Evolutionary conservation across 2,329 filamentous ascomycete species (phyloP).

Genomic region (Proliferodiscus dingleyae): DNA sequence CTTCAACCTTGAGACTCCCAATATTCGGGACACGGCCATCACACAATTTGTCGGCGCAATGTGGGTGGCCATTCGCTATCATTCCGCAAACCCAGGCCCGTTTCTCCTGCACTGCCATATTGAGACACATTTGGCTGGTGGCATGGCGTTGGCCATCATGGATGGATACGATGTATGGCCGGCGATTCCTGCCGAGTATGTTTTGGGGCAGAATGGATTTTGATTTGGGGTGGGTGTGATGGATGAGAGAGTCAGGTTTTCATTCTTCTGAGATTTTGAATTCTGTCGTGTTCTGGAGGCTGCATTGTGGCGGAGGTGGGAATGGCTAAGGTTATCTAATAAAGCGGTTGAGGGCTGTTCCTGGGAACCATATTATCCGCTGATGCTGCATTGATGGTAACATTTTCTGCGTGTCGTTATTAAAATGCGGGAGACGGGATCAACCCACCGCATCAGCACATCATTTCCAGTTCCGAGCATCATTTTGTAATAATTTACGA

Average conservation of each 20-base stretch:
- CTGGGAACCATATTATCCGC: not conserved
- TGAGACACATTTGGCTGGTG: conserved; percentile 40
- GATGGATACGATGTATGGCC: conserved; percentile 44
- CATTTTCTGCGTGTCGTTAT: not conserved
- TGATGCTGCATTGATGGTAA: not conserved
- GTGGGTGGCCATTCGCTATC: conserved; percentile 42
- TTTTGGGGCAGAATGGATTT: not conserved
- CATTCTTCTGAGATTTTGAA: no score
- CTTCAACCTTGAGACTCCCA: conserved; percentile 40
- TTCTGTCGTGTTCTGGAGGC: no score
- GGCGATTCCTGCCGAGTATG: conserved; percentile 18
- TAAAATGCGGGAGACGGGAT: no score
- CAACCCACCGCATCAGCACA: no score
- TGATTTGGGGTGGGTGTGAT: not conserved
- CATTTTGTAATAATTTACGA: no score
- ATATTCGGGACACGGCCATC: conserved; percentile 37
- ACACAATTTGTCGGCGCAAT: conserved; percentile 20
- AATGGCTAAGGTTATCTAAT: no score
- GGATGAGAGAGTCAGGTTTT: not conserved
- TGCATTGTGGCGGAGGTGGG: no score
- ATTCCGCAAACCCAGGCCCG: conserved; percentile 40
- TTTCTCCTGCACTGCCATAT: conserved; percentile 47
- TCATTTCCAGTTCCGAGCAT: no score
- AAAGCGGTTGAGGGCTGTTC: no score
- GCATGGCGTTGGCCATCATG: conserved; percentile 43